These are phyloP conservation scores for Pseudonitzschia multiseries DNA, from an alignment of 108 stramenopile species.

Conservation along the genomic window DNA sequence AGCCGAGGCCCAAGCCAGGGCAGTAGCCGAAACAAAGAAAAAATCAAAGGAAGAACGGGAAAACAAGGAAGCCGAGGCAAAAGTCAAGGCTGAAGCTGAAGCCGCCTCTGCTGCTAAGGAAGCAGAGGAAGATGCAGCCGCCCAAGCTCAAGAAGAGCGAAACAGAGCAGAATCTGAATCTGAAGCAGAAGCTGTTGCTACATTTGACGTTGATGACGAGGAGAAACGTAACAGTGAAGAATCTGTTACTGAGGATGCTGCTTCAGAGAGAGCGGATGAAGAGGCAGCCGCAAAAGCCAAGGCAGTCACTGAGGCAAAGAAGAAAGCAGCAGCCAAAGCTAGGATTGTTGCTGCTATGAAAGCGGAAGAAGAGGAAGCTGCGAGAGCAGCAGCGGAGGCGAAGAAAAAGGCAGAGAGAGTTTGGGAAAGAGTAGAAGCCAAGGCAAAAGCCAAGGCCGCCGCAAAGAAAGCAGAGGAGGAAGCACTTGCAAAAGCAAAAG, in stretches of 20 bases:
- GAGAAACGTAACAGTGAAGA: too few relatives aligned
- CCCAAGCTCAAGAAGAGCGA: not conserved
- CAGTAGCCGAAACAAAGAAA: not conserved
- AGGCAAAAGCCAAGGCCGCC: not conserved
- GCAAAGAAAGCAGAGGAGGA: not conserved
- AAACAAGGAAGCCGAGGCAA: not conserved
- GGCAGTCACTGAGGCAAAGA: not conserved
- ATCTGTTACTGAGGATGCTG: not conserved
- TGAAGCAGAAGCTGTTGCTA: not conserved
- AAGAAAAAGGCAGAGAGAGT: not conserved
- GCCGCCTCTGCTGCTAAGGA: not conserved
- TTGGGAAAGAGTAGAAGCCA: not conserved
- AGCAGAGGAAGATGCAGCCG: not conserved
- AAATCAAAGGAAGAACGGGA: not conserved
- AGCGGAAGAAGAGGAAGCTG: slow-evolving; percentile 1
- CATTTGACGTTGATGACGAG: too few relatives aligned
- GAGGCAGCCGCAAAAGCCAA: not conserved
- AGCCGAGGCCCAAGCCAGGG: not conserved
- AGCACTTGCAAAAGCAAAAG: not conserved
- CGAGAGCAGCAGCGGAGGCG: not conserved
- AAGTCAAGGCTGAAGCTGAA: not conserved
- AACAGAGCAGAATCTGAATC: not conserved
- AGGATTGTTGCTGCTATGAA: not conserved
- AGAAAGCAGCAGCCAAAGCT: not conserved
- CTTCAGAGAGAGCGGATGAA: not conserved